These are phyloP conservation scores for Fusarium denticulatum DNA, from an alignment of 2,329 filamentous ascomycete species.

Conservation along the genomic window DNA sequence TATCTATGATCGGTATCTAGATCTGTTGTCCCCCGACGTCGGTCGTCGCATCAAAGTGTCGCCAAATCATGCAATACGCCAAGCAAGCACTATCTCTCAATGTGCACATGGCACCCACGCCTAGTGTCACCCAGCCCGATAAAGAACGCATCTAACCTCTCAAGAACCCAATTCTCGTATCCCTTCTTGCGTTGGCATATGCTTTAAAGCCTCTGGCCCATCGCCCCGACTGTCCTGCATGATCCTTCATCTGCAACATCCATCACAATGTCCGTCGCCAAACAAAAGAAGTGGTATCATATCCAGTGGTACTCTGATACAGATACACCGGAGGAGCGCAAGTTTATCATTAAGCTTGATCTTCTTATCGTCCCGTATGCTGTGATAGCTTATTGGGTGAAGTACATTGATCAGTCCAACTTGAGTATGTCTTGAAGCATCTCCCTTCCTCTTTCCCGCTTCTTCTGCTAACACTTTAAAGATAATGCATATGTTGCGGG, in stretches of 20 bases:
- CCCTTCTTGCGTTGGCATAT: background rate
- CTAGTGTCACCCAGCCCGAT: background rate
- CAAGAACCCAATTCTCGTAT: background rate
- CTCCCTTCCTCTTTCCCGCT: fast-evolving
- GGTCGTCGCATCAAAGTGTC: background rate
- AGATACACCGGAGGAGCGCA: conserved; percentile 21
- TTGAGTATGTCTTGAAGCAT: conserved; percentile 17
- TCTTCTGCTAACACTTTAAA: conserved; percentile 34
- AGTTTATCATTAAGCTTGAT: conserved; percentile 57
- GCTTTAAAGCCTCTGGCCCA: background rate
- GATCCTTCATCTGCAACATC: background rate
- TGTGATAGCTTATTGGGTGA: conserved; percentile 41
- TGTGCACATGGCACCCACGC: background rate
- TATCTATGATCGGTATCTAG: background rate
- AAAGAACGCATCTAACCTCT: background rate
- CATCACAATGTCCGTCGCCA: background rate
- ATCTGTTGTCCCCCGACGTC: background rate
- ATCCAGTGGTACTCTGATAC: conserved; percentile 23
- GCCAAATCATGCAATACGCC: conserved; percentile 12
- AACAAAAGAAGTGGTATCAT: conserved; percentile 23
- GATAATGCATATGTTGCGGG: conserved; percentile 67
- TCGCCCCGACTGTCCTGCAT: background rate
- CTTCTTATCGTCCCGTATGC: conserved; percentile 56
- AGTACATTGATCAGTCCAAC: conserved; percentile 43
- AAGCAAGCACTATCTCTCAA: background rate